Conservation (phyloP, 169 alveolate species). For the Perkinsus olseni region DNA sequence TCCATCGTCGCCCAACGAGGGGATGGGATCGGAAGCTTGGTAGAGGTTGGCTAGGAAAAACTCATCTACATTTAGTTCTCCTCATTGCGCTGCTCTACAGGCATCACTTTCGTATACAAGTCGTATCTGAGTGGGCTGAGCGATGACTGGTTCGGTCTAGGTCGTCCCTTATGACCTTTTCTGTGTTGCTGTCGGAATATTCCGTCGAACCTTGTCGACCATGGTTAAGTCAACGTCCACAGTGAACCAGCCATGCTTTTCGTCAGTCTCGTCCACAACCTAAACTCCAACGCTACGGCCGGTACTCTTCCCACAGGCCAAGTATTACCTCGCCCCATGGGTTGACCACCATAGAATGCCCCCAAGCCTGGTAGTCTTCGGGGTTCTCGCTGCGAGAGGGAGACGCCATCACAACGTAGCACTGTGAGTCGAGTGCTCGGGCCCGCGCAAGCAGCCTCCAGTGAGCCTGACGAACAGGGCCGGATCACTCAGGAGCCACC, state of each 20-base stretch:
- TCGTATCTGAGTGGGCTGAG: not conserved
- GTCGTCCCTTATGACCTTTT: not conserved
- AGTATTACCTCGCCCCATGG: constrained; percentile 62
- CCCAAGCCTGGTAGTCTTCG: constrained; percentile 59
- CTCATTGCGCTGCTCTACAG: not conserved
- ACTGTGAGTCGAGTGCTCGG: constrained; percentile 75
- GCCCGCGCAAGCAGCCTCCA: constrained; percentile 66
- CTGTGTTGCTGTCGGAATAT: constrained; percentile 14
- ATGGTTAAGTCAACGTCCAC: not conserved
- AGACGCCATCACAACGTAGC: constrained; percentile 58
- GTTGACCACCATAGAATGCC: constrained; percentile 51
- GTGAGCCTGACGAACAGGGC: constrained; percentile 51
- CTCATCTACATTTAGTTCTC: not conserved
- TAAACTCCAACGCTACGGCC: not conserved
- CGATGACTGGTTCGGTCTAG: not conserved
- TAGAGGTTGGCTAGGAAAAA: too few species aligned
- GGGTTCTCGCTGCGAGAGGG: constrained; percentile 48
- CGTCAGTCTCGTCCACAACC: constrained; percentile 17
- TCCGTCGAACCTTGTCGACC: constrained; percentile 6
- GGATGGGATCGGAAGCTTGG: too few species aligned
- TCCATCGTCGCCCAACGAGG: too few species aligned
- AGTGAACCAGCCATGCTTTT: constrained; percentile 8
- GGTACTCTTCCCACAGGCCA: not conserved
- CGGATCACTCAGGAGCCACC: too few species aligned
- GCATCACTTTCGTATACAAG: not conserved